These are phyloP conservation scores for Globisporangium acanthophoron DNA, from an alignment of 352 stramenopile genomes.

Conservation along the genomic window DNA sequence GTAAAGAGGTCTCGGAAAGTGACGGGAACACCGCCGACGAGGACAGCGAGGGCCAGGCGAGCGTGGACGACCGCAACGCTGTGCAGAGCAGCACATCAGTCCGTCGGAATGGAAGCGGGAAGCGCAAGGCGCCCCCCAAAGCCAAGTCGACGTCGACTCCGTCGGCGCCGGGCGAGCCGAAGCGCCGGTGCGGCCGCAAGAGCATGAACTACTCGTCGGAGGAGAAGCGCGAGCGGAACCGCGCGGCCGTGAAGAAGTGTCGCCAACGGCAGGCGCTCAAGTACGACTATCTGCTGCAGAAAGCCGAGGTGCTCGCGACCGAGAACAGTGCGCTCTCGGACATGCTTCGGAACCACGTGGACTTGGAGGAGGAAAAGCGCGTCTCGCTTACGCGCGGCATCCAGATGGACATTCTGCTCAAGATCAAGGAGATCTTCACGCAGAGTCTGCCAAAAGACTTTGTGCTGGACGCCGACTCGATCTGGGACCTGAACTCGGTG, in stretches of 20 bases:
- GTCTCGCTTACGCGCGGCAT: conserved; percentile 69
- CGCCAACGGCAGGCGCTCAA: conserved; percentile 78
- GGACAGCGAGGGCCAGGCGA: neutral
- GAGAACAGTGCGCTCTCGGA: conserved; percentile 73
- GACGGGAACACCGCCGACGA: neutral
- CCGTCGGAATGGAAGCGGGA: neutral
- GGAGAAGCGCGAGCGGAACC: conserved; percentile 80
- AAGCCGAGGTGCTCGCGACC: conserved; percentile 53
- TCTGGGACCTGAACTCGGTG: conserved; percentile 83
- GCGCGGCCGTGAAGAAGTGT: conserved; percentile 82
- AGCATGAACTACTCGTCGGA: conserved; percentile 86
- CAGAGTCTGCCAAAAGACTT: conserved; percentile 83
- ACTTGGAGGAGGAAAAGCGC: conserved; percentile 49
- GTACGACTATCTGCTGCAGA: conserved; percentile 71
- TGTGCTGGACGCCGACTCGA: conserved; percentile 77
- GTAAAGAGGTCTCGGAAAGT: neutral
- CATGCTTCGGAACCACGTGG: conserved; percentile 68
- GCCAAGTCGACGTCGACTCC: too few species aligned
- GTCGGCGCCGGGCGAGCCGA: conserved; percentile 18
- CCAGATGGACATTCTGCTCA: conserved; percentile 84
- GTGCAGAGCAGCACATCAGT: neutral
- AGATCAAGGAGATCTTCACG: conserved; percentile 87
- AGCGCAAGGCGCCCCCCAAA: conserved; percentile 2
- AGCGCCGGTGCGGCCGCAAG: conserved; percentile 73
- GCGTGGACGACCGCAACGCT: conserved; percentile 1